Conservation (phyloP, 768 basidiomycete species). For the Trametes sanguinea region DNA sequence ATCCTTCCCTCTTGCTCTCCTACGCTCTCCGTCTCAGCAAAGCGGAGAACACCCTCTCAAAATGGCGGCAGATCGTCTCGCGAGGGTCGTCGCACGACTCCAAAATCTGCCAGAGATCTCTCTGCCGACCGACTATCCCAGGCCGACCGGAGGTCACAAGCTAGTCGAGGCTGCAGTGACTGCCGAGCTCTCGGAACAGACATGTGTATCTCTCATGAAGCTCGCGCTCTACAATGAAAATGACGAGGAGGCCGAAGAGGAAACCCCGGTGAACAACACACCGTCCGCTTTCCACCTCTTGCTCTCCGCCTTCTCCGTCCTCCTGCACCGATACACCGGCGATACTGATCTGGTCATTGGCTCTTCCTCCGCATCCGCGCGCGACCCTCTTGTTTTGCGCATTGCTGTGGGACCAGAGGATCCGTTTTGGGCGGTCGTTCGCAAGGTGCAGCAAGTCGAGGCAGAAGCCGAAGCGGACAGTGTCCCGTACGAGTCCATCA, state of each 20-base stretch:
- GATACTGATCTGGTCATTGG: conserved; percentile 94
- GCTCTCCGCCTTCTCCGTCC: conserved; percentile 86
- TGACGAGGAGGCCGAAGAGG: conserved; percentile 50
- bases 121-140: conserved; percentile 93
- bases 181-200: conserved; percentile 69
- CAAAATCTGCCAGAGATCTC: conserved; percentile 87
- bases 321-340: conserved; percentile 93
- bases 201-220: conserved; percentile 78
- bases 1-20: background rate
- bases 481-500: conserved; percentile 78
- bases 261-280: conserved; percentile 36
- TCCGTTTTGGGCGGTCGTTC: conserved; percentile 87
- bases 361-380: conserved; percentile 74
- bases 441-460: conserved; percentile 83
- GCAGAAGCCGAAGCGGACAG: conserved; percentile 79
- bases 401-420: conserved; percentile 81
- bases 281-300: conserved; percentile 91
- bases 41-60: background rate
- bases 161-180: conserved; percentile 84
- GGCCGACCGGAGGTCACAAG: conserved; percentile 70
- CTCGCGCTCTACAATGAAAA: conserved; percentile 74
- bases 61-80: conserved; percentile 36
- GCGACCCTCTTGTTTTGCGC: conserved; percentile 82
- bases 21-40: background rate
- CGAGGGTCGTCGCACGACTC: conserved; percentile 63